phyloP scores from a whole-genome alignment of 208 protist species.

The Trypanosoma lewisi region DNA sequence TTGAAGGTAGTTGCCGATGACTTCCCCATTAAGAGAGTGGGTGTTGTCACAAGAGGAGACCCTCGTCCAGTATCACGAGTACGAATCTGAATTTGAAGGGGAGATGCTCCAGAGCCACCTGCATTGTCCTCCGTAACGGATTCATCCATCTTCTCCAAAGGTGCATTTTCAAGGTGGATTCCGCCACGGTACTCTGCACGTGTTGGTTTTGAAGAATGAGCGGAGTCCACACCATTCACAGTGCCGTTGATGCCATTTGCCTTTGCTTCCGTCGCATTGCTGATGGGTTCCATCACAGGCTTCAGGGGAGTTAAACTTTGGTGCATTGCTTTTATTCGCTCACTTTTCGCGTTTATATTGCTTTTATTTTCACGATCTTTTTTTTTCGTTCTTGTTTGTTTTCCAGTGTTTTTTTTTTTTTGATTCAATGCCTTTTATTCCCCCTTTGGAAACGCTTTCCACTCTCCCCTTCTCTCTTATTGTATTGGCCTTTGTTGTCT shows the following conservation, averaged over 20 bases:
- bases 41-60: constrained; percentile 3
- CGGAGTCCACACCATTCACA: neutral
- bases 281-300: neutral
- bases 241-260: neutral
- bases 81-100: constrained; percentile 5
- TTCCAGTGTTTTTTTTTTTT: too few relatives aligned
- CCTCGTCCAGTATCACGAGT: constrained; percentile 5
- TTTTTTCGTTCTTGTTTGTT: neutral
- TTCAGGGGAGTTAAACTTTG: neutral
- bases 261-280: neutral
- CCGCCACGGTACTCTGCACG: neutral
- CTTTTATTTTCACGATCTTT: too few relatives aligned
- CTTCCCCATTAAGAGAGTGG: neutral
- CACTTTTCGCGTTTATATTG: neutral
- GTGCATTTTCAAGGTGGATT: neutral
- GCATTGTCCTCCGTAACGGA: neutral
- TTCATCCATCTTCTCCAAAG: neutral
- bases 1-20: neutral
- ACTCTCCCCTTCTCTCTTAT: too few relatives aligned
- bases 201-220: neutral
- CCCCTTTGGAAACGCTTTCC: too few relatives aligned
- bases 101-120: neutral
- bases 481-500: too few relatives aligned
- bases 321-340: neutral
- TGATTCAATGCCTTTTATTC: too few relatives aligned